A percentile compares a stretch with the other conserved stretches of the same genome.
These are phyloP conservation scores for Pseudocercospora pini-densiflorae DNA, from an alignment of 2,329 filamentous ascomycete genomes.

Conservation along the genomic window DNA sequence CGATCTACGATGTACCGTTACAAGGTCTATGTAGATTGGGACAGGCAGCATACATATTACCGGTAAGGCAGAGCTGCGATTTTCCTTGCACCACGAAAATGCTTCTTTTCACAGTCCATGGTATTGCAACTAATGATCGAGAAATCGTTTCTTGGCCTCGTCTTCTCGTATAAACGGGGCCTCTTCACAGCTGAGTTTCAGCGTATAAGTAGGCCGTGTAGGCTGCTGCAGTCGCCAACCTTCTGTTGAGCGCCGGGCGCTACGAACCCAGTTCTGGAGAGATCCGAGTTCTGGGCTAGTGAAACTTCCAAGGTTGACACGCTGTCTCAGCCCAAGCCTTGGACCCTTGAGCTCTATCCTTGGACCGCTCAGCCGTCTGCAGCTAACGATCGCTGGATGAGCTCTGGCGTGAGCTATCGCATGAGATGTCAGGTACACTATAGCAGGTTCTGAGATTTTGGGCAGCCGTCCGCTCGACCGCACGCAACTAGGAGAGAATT, in stretches of 20 bases:
- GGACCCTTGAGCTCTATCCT: conserved; percentile 4
- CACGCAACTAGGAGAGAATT: background rate
- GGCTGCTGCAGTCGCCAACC: background rate
- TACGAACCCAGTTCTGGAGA: conserved; percentile 1
- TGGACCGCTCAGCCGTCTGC: conserved; percentile 13
- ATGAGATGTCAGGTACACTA: conserved; percentile 17
- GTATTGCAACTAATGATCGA: background rate
- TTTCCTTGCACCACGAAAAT: background rate
- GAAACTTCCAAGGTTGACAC: background rate
- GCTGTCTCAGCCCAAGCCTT: conserved; percentile 4
- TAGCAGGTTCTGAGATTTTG: background rate
- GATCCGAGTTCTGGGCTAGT: conserved; percentile 3
- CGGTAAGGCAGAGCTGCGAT: background rate
- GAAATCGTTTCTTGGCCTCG: background rate
- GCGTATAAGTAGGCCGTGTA: background rate
- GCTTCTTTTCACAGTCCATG: background rate
- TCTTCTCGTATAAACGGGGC: background rate
- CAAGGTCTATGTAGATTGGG: conserved; percentile 3
- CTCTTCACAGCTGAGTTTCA: background rate
- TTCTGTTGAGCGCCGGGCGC: background rate
- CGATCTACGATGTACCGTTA: conserved; percentile 4
- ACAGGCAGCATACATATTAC: background rate
- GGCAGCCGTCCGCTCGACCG: conserved; percentile 1
- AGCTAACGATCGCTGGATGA: background rate
- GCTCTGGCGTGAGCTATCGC: conserved; percentile 10